phyloP scores from a whole-genome alignment of 2,329 filamentous ascomycete genomes.

The Cryphonectria carpinicola region DNA sequence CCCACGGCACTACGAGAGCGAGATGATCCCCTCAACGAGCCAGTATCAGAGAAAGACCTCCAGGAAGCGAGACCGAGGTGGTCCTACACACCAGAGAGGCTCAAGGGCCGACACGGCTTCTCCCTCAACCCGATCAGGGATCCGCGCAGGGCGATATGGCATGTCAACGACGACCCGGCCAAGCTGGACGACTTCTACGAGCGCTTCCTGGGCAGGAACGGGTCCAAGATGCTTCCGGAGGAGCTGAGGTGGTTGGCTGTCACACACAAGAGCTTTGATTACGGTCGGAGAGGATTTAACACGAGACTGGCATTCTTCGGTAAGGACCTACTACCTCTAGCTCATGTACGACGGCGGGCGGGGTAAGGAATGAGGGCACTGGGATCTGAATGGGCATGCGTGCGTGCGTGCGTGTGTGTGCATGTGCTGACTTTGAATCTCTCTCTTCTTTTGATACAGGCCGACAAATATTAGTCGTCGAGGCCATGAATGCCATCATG shows the following conservation, averaged over 20 bases:
- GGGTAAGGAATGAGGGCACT: neutral
- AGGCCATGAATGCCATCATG: slow-evolving; percentile 36
- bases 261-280: slow-evolving; percentile 98
- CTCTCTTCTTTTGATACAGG: slow-evolving; percentile 24
- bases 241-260: slow-evolving; percentile 97
- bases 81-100: slow-evolving; percentile 69
- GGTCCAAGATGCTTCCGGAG: slow-evolving; percentile 76
- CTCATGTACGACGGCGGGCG: neutral
- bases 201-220: slow-evolving; percentile 72
- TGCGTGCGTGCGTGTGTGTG: neutral
- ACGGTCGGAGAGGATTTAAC: slow-evolving; percentile 92
- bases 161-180: slow-evolving; percentile 75
- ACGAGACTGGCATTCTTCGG: slow-evolving; percentile 88
- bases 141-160: slow-evolving; percentile 59
- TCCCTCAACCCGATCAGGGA: slow-evolving; percentile 61
- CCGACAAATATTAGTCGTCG: slow-evolving; percentile 35
- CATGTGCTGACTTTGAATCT: neutral
- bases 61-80: slow-evolving; percentile 59
- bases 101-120: slow-evolving; percentile 66
- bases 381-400: too few relatives aligned
- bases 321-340: slow-evolving; percentile 46
- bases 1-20: slow-evolving; percentile 23
- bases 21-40: slow-evolving; percentile 28
- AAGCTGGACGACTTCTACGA: slow-evolving; percentile 79
- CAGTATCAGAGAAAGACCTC: slow-evolving; percentile 22